phyloP scores from a whole-genome alignment of 164 flowering plant species.

The Kalanchoe fedtschenkoi region DNA sequence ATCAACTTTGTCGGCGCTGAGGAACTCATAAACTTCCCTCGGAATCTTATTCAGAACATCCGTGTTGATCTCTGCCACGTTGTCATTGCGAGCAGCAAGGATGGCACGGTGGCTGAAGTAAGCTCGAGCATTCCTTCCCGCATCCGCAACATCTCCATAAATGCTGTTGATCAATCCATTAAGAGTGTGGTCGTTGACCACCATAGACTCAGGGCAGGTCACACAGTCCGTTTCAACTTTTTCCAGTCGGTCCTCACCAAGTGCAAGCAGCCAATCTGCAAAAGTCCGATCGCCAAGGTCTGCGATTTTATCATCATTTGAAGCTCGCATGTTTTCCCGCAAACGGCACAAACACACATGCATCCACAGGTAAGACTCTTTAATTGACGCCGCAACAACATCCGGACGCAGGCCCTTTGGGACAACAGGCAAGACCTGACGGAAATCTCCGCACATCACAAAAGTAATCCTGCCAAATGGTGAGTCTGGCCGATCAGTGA shows the following conservation, averaged over 20 bases:
- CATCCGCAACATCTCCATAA: background rate
- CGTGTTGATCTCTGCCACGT: background rate
- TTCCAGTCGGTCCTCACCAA: no score
- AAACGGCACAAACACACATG: background rate
- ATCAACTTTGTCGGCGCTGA: background rate
- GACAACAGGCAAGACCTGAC: background rate
- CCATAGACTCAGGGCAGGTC: no score
- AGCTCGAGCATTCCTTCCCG: background rate
- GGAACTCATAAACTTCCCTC: background rate
- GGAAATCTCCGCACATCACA: background rate
- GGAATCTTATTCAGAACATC: background rate
- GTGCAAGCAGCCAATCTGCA: no score
- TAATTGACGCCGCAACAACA: background rate
- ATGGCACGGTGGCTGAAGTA: background rate
- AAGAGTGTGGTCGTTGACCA: background rate
- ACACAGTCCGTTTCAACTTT: no score
- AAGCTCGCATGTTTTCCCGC: background rate
- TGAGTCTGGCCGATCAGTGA: background rate
- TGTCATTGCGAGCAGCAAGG: background rate
- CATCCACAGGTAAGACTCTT: background rate
- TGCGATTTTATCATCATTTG: background rate
- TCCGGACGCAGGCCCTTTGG: background rate
- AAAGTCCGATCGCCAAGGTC: no score
- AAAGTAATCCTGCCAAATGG: background rate
- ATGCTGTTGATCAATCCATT: background rate